Base-by-base conservation (phyloP, 768 basidiomycete genomes). In the Pilatotrama ljubarskyi region DNA sequence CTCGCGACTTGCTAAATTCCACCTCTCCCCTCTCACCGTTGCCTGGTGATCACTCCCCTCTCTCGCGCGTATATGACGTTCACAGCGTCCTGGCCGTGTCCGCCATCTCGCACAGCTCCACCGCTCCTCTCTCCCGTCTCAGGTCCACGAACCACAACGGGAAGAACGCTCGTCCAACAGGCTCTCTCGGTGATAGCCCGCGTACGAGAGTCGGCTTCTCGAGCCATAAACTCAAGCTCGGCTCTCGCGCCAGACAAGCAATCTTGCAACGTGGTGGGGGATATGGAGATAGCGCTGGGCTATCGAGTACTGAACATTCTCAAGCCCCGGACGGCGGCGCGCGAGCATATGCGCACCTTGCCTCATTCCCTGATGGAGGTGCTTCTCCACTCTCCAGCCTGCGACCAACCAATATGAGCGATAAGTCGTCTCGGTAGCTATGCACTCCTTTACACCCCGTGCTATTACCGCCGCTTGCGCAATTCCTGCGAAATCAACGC, bases 41-140 rank as follows among this genome's bases (percentile, higher is more conserved):
- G 32, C 48, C 32, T 49, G 29, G 32, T 6, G 13, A 49, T 36
- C 32, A 7, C 32, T 6, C 20, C n/a, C 43, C 43, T 13, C 20
- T 32, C 29, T 32, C 29, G 10, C 10, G 29, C 29, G 29, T 32
- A 32, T 32, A 32, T 32, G 29, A 32, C 29, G 29, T 32, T 32
- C 10, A 32, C 10, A 32, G 29, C 29, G 29, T 10, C 36, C 50
- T 51, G 35, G 14, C 50, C 37, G 20, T 11, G 35, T n/a, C 55
- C 18, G 15, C 24, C 17, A 25, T 18, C 24, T 47, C 37, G 35
- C 37, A 22, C 18, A 17, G 55, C 55, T 40, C 55, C 55, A 41
- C 55, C 55, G 2, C 35, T 41, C 55, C 55, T 35, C 47, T 18
- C 47, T 10, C 47, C 20, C 46, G 55, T 57, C 25, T 40, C 55